phyloP scores from a whole-genome alignment of 768 basidiomycete species.

The Neoboletus subvelutipes region DNA sequence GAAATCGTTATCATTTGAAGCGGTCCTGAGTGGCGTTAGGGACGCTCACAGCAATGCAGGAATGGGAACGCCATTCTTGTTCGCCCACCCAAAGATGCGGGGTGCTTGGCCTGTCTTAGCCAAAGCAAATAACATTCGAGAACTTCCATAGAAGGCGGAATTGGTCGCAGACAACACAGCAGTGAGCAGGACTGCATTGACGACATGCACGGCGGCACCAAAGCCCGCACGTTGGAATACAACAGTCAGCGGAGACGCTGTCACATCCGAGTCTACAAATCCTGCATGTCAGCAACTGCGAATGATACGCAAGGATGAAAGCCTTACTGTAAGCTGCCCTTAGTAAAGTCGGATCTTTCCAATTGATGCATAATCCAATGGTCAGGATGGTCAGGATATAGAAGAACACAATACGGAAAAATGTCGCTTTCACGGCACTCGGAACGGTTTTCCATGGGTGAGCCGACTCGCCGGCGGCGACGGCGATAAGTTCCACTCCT shows the following conservation, averaged over 20 bases:
- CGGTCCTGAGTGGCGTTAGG: slow-evolving; percentile 6
- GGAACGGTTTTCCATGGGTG: slow-evolving; percentile 64
- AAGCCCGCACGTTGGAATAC: slow-evolving; percentile 63
- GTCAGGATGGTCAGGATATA: slow-evolving; percentile 64
- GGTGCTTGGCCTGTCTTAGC: slow-evolving; percentile 68
- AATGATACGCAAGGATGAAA: background rate
- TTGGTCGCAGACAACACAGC: slow-evolving; percentile 65
- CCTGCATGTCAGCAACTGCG: background rate
- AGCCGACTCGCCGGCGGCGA: slow-evolving; percentile 71
- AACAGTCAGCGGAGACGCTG: slow-evolving; percentile 62
- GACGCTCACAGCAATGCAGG: slow-evolving; percentile 49
- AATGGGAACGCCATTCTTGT: slow-evolving; percentile 61
- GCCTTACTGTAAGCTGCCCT: slow-evolving; percentile 43
- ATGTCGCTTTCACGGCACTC: slow-evolving; percentile 64
- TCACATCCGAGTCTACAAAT: slow-evolving; percentile 44
- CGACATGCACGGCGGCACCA: slow-evolving; percentile 57
- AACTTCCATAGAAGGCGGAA: slow-evolving; percentile 65
- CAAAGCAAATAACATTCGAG: slow-evolving; percentile 59
- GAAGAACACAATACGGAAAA: slow-evolving; percentile 64
- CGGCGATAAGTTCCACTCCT: slow-evolving; percentile 66
- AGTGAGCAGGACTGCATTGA: slow-evolving; percentile 68
- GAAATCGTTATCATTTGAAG: background rate
- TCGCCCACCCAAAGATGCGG: slow-evolving; percentile 61
- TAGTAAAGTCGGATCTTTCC: slow-evolving; percentile 52
- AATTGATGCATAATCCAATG: slow-evolving; percentile 66